These are phyloP conservation scores for Podospora sp. DNA, from an alignment of 495 filamentous ascomycete genomes.

Conservation along the genomic window DNA sequence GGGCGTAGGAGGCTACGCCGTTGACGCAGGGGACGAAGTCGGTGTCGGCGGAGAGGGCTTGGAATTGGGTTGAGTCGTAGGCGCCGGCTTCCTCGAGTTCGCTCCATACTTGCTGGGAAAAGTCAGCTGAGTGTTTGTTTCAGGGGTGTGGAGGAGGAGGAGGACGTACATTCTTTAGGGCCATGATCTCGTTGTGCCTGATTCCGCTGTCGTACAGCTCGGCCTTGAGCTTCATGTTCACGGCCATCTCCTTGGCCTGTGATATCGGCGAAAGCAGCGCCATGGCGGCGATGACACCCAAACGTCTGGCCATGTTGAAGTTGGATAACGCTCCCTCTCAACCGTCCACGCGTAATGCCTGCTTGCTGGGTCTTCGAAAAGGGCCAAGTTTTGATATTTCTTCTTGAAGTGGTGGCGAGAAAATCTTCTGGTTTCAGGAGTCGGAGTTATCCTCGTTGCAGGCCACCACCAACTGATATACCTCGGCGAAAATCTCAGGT, in stretches of 20 bases:
- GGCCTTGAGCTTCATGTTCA: conserved; percentile 29
- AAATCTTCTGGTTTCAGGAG: neutral
- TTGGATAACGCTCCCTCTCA: neutral
- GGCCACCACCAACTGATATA: no score
- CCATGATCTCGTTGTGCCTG: conserved; percentile 52
- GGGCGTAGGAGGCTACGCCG: conserved; percentile 46
- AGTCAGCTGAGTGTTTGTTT: neutral
- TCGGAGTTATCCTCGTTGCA: no score
- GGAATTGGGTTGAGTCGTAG: conserved; percentile 44
- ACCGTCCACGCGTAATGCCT: neutral
- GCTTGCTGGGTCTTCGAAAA: no score
- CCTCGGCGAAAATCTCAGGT: no score
- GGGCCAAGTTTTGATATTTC: no score
- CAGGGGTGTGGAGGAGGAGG: no score
- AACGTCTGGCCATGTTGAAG: conserved; percentile 11
- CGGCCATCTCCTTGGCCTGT: conserved; percentile 39
- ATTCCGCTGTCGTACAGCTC: conserved; percentile 49
- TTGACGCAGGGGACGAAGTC: conserved; percentile 47
- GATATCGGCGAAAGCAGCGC: conserved; percentile 38
- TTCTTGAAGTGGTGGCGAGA: no score
- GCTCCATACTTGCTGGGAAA: conserved; percentile 34
- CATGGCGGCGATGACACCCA: conserved; percentile 30
- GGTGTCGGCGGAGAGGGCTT: conserved; percentile 30
- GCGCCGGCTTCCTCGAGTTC: conserved; percentile 39
- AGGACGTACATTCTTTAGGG: conserved; percentile 46